These are phyloP conservation scores for Adiantum capillusveneris DNA, from an alignment of 75 land plant species.

Conservation along the genomic window DNA sequence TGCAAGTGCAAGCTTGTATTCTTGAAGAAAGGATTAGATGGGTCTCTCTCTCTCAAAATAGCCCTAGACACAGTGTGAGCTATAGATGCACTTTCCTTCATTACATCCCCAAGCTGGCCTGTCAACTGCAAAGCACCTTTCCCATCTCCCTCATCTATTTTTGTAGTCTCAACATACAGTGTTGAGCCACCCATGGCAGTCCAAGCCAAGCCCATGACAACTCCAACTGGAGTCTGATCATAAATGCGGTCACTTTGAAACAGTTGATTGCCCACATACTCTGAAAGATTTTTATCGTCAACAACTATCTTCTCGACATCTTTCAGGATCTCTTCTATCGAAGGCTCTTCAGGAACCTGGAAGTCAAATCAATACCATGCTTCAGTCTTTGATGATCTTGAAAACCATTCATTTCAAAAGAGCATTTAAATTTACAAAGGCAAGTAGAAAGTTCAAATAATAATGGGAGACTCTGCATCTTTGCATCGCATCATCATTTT, in stretches of 20 bases:
- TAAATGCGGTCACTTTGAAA: constrained; percentile 92
- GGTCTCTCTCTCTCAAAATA: constrained; percentile 69
- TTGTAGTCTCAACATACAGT: constrained; percentile 80
- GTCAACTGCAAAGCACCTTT: constrained; percentile 80
- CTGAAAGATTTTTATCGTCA: constrained; percentile 59
- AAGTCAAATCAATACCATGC: too few species aligned
- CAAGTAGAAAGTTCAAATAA: too few species aligned
- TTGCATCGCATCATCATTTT: too few species aligned
- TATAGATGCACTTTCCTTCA: constrained; percentile 98
- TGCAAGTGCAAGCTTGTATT: constrained; percentile 85
- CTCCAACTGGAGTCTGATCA: constrained; percentile 89
- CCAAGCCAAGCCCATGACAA: constrained; percentile 98
- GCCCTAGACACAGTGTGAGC: constrained; percentile 82
- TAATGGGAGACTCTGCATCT: too few species aligned
- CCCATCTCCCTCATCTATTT: constrained; percentile 80
- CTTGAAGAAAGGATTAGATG: constrained; percentile 61
- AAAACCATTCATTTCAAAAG: too few species aligned
- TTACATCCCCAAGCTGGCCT: constrained; percentile 97
- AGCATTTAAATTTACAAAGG: too few species aligned
- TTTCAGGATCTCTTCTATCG: constrained; percentile 31
- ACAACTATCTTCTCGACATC: constrained; percentile 53
- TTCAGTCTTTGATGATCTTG: too few species aligned
- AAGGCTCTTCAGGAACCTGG: constrained; percentile 3
- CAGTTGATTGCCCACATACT: constrained; percentile 90
- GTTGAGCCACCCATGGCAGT: constrained; percentile 99